Base-by-base conservation (phyloP, 1,284 basidiomycete species). In the Trichosporon inkin region DNA sequence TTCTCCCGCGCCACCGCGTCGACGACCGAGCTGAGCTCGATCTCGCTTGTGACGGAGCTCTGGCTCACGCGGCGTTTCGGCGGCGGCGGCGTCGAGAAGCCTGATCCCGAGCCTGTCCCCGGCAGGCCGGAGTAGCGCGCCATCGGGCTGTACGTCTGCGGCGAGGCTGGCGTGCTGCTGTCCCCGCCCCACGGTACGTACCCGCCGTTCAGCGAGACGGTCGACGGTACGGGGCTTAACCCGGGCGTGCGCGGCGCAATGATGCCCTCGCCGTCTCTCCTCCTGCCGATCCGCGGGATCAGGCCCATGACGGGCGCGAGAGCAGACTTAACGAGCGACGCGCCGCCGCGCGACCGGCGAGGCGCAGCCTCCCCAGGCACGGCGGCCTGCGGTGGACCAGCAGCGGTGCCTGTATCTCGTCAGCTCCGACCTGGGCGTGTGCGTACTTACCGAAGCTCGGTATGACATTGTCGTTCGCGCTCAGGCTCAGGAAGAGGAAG, bases 391-490 rank as follows among this genome's bases (percentile, higher is more conserved):
- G 57, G n/a, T 57, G 57, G 13, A 67, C 69, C 0, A 71, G 67
- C 1, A 70, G 61, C 2, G 73, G 69, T 1, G 67, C 64, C 7
- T 69, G 69, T 10, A 58, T 56, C 58, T 92, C 56, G 92, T 94
- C 62, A 84, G 96, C 60, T 94, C 95, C 81, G 90, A 89, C 78
- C 83, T 94, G 78, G n/a, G 95, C 95, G 1, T 44, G 85, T 16
- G 0, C 19, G 4, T 17, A 70, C 76, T 68, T 52, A 77, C 77
- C 71, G 55, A 75, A 71, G 0, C 78, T 80, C 1, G 93, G 94
- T 13, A 97, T 82, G 2, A 92, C 90, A 70, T 96, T 91, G 73
- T 97, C 94, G 67, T 95, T 96, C 10, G 93, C 93, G 67, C 90
- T 94, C 58, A 97, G 80, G 72, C 91, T 94, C 65, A 96, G 80